Evolutionary conservation across 2,329 filamentous ascomycete genomes (phyloP).

Genomic region (Zasmidium citrigriseum): DNA sequence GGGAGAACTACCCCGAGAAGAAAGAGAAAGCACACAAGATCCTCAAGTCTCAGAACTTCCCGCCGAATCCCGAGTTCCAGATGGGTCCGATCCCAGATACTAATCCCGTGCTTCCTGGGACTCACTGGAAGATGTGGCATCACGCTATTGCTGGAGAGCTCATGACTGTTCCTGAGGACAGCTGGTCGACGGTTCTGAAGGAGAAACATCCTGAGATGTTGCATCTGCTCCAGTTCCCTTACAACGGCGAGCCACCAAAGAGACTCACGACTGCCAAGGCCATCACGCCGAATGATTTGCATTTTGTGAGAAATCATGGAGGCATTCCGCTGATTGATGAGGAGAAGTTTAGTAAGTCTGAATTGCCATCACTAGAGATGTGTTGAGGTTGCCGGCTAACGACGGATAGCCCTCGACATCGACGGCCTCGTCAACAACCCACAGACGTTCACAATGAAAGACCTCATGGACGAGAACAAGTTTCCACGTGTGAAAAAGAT

Average conservation of each 20-base stretch:
- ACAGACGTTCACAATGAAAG: constrained; percentile 57
- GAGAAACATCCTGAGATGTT: constrained; percentile 51
- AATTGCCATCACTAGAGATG: no score
- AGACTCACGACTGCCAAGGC: constrained; percentile 47
- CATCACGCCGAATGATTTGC: constrained; percentile 63
- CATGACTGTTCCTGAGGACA: constrained; percentile 54
- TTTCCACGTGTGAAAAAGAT: constrained; percentile 63
- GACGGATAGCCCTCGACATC: constrained; percentile 57
- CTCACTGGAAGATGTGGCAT: constrained; percentile 50
- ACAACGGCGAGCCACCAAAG: constrained; percentile 37
- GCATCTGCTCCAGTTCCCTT: constrained; percentile 50
- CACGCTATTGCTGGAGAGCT: constrained; percentile 44
- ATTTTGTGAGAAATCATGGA: constrained; percentile 72
- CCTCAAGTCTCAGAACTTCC: constrained; percentile 54
- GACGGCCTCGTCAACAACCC: constrained; percentile 64
- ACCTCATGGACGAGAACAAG: constrained; percentile 60
- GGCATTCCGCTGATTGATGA: constrained; percentile 67
- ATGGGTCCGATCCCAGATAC: constrained; percentile 43
- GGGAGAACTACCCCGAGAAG: constrained; percentile 70
- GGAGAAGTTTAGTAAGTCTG: no score
- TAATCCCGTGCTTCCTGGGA: constrained; percentile 48
- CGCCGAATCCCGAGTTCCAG: constrained; percentile 47
- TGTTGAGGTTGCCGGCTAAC: no score
- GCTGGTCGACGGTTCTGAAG: constrained; percentile 46
- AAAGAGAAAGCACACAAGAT: constrained; percentile 61